These are phyloP conservation scores for Dendrobium huoshanense DNA, from an alignment of 106 monocot genomes.

Conservation along the genomic window DNA sequence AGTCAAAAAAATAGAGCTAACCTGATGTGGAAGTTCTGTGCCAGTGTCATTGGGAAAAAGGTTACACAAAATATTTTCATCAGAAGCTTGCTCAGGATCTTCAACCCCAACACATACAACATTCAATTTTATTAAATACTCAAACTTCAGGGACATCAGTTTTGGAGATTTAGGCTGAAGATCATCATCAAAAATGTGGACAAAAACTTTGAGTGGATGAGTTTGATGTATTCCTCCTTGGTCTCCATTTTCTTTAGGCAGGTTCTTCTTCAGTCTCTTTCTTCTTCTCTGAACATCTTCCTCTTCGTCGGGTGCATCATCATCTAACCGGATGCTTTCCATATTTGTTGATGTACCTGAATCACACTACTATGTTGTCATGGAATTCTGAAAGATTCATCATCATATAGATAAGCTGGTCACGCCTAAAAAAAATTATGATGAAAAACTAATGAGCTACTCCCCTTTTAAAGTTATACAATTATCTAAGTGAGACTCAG, in stretches of 20 bases:
- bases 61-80: constrained; percentile 74
- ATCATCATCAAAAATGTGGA: constrained; percentile 64
- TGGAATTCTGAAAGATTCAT: background rate
- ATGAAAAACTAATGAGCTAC: background rate
- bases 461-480: background rate
- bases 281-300: constrained; percentile 87
- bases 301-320: constrained; percentile 86
- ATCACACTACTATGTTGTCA: background rate
- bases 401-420: background rate
- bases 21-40: constrained; percentile 72
- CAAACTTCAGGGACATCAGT: constrained; percentile 59
- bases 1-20: constrained; percentile 4
- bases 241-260: constrained; percentile 37
- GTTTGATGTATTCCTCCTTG: constrained; percentile 37
- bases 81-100: constrained; percentile 43
- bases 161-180: constrained; percentile 31
- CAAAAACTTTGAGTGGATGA: constrained; percentile 77
- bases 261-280: constrained; percentile 60
- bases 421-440: background rate
- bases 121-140: constrained; percentile 81
- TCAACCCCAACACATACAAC: constrained; percentile 88
- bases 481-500: background rate
- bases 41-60: constrained; percentile 96
- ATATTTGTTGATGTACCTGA: constrained; percentile 32
- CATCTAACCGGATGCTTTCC: constrained; percentile 54